Conservation (phyloP, 768 basidiomycete species). For the Phylloporus arenicola region DNA sequence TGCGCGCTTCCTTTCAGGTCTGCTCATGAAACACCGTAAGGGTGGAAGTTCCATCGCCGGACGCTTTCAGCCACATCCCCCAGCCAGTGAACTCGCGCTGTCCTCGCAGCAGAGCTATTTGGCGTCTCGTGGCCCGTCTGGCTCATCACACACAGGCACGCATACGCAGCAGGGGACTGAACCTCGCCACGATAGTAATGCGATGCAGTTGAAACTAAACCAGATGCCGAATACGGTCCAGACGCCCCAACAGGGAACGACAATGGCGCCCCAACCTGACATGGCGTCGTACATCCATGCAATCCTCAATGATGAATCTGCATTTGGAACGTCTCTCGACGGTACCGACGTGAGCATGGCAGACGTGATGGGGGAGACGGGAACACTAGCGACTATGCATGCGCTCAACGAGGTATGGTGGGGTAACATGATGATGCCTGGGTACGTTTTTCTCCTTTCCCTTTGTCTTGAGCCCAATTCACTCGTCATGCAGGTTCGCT, state of each 20-base stretch:
- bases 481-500: conserved; percentile 20
- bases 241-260: neutral
- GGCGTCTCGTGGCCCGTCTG: conserved; percentile 29
- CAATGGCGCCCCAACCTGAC: conserved; percentile 30
- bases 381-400: conserved; percentile 68
- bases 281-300: conserved; percentile 37
- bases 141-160: conserved; percentile 16
- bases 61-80: conserved; percentile 48
- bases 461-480: no score
- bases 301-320: conserved; percentile 13
- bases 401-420: conserved; percentile 70
- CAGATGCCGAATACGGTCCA: neutral
- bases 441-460: conserved; percentile 28
- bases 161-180: conserved; percentile 12
- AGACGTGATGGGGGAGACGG: conserved; percentile 35
- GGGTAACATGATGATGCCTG: conserved; percentile 83
- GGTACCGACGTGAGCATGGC: conserved; percentile 21
- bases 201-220: conserved; percentile 29
- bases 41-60: conserved; percentile 55
- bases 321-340: neutral
- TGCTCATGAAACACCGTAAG: conserved; percentile 63
- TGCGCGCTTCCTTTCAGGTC: conserved; percentile 71
- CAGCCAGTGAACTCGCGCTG: conserved; percentile 32
- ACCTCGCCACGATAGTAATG: conserved; percentile 20
- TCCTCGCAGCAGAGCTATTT: conserved; percentile 11